Conservation (phyloP, 129 eudicot genomes). For the Sambucus nigra region DNA sequence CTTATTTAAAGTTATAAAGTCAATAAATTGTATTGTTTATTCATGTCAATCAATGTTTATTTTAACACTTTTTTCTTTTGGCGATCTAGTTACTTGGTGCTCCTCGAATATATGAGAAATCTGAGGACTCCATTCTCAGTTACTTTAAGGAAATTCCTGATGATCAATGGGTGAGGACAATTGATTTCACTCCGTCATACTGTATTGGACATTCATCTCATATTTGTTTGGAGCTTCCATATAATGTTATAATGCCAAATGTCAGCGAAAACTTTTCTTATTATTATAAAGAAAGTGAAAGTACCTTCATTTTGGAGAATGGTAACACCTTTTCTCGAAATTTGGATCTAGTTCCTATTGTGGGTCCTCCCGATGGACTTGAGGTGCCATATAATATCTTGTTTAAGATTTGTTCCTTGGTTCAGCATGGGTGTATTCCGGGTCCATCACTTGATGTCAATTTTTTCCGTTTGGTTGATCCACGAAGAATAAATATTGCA, state of each 20-base stretch:
- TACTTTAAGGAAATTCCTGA: constrained; percentile 43
- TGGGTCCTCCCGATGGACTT: constrained; percentile 36
- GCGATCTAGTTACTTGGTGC: constrained; percentile 60
- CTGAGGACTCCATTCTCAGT: constrained; percentile 17
- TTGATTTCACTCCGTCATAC: constrained; percentile 53
- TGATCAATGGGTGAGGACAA: constrained; percentile 74
- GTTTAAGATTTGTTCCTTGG: constrained; percentile 57
- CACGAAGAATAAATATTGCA: constrained; percentile 17
- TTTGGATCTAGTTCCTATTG: constrained; percentile 51
- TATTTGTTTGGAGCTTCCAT: constrained; percentile 58
- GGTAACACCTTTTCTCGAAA: constrained; percentile 43
- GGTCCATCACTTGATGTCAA: constrained; percentile 51
- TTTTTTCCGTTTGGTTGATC: constrained; percentile 57
- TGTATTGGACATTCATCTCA: constrained; percentile 78
- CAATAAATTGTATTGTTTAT: neutral
- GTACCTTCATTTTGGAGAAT: constrained; percentile 24
- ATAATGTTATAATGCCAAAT: constrained; percentile 33
- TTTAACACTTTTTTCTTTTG: neutral
- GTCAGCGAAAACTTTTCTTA: constrained; percentile 32
- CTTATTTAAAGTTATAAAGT: no score
- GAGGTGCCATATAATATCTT: constrained; percentile 42
- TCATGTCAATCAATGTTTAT: neutral
- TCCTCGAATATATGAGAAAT: constrained; percentile 58
- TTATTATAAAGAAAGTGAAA: constrained; percentile 36
- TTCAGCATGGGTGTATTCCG: constrained; percentile 75